phyloP scores from a whole-genome alignment of 768 basidiomycete species.

The Suillus fuscotomentosus region DNA sequence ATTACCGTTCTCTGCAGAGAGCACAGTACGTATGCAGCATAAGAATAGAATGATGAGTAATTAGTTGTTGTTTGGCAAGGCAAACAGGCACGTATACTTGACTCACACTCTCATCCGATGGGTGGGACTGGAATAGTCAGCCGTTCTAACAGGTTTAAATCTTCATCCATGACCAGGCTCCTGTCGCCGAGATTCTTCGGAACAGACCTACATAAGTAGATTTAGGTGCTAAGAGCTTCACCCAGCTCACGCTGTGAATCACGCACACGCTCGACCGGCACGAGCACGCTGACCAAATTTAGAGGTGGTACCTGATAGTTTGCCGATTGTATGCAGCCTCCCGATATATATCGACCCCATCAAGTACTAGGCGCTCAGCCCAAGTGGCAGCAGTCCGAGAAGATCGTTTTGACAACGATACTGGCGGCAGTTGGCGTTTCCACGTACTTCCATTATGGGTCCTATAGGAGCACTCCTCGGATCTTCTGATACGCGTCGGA shows the following conservation, averaged over 20 bases:
- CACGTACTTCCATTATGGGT: constrained; percentile 1
- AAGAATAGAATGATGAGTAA: too few species aligned
- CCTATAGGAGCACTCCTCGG: background rate
- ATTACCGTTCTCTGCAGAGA: too few species aligned
- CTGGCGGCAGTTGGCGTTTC: background rate
- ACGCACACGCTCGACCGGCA: background rate
- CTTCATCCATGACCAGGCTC: background rate
- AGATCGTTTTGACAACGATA: background rate
- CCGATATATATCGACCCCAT: background rate
- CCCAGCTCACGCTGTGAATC: background rate
- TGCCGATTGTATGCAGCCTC: background rate
- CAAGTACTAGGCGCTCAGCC: background rate
- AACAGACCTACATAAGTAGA: background rate
- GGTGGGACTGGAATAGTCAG: background rate
- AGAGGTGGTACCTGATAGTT: background rate
- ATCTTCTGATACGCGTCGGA: background rate
- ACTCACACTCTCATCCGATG: too few species aligned
- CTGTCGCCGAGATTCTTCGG: background rate
- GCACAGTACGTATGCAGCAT: too few species aligned
- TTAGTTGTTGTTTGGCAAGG: too few species aligned
- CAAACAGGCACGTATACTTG: too few species aligned
- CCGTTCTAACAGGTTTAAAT: background rate
- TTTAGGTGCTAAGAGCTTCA: background rate
- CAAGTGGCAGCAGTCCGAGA: background rate
- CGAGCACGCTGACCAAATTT: background rate